Evolutionary conservation across 495 filamentous ascomycete species (phyloP), one percentile per base, ranked within the genome.

Genomic region (Astrothelium macrocarpum): DNA sequence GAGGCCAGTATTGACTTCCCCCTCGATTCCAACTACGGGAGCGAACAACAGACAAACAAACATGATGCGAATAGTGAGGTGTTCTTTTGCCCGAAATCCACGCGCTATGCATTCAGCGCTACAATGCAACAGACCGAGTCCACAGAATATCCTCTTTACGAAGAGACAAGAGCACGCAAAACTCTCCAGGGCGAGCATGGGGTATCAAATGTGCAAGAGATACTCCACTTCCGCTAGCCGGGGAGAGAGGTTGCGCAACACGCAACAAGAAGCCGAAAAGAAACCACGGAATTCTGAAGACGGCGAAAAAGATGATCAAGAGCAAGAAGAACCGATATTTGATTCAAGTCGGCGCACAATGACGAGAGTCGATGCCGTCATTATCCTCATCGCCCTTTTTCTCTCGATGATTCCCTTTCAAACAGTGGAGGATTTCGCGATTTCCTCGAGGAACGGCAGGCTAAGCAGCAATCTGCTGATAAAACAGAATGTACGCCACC

Each of bases 401-500:
- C n/a, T n/a, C n/a, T n/a, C n/a, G n/a, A n/a, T n/a, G n/a, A n/a
- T n/a, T n/a, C n/a, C n/a, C n/a, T n/a, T n/a, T n/a, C n/a, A n/a
- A n/a, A n/a, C n/a, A n/a, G n/a, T n/a, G n/a, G n/a, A n/a, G n/a
- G n/a, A n/a, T n/a, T n/a, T n/a, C n/a, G n/a, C n/a, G n/a, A n/a
- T n/a, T n/a, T n/a, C n/a, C n/a, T n/a, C n/a, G 34, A 14, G 5
- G 5, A 39, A 39, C 14, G 34, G 43, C 3, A 3, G 43, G n/a
- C n/a, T 20, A 56, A 11, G 25, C 25, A 12, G 20, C 26, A 3
- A 96, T 84, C 66, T 82, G 85, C 77, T 96, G 86, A 73, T 98
- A 98, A 76, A 98, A 95, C 72, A 98, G 75, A 65, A 98, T 83
- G 75, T 98, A 98, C 16, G 94, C 94, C 61, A 96, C 92, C 78